Percentiles rank a stretch among this genome's conserved stretches.
phyloP scores from a whole-genome alignment of 495 filamentous ascomycete species.

The Aspergillus bertholletiae region DNA sequence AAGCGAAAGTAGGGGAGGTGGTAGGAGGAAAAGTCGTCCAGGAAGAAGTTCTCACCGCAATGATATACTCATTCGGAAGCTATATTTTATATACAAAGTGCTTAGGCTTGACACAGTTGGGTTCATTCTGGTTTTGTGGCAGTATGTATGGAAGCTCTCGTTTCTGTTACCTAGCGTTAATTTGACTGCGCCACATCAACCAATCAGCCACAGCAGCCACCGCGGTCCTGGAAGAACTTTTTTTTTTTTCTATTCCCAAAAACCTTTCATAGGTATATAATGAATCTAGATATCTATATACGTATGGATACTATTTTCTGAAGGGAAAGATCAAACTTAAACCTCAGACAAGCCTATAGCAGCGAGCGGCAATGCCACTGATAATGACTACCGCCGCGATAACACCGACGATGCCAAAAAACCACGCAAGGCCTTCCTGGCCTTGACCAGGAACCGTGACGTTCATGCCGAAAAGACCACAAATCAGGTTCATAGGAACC shows the following conservation, averaged over 20 bases:
- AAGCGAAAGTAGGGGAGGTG: neutral
- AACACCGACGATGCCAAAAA: constrained; percentile 73
- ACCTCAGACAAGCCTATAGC: constrained; percentile 38
- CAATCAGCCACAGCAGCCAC: too few relatives aligned
- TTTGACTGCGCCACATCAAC: too few relatives aligned
- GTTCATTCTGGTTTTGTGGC: neutral
- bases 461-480: constrained; percentile 98
- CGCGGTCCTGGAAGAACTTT: too few relatives aligned
- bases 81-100: neutral
- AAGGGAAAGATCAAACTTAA: too few relatives aligned
- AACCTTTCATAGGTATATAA: too few relatives aligned
- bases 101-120: neutral
- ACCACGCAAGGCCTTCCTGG: constrained; percentile 58
- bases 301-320: neutral
- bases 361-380: constrained; percentile 46
- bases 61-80: neutral
- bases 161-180: too few relatives aligned
- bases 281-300: neutral
- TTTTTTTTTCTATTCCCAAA: too few relatives aligned
- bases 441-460: constrained; percentile 72
- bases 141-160: too few relatives aligned
- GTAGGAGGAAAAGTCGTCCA: neutral
- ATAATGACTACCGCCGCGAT: constrained; percentile 58
- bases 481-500: constrained; percentile 94
- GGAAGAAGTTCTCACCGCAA: neutral